Conservation (phyloP, 306 rosid genomes). For the Ceratonia siliqua region DNA sequence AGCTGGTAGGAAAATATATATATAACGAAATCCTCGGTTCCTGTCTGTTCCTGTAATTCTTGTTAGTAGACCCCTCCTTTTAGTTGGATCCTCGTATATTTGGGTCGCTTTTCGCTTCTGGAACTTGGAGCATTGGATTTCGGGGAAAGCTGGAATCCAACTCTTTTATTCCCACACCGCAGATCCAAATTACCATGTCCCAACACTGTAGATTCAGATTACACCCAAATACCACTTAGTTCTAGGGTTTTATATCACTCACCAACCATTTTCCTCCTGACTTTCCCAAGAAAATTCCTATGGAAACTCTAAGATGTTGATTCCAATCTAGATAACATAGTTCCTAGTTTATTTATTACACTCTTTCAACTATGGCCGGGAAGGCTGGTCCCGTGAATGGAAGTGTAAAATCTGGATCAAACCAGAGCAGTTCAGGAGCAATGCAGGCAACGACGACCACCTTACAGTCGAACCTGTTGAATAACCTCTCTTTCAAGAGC, state of each 20-base stretch:
- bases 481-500: conserved; percentile 47
- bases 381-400: conserved; percentile 25
- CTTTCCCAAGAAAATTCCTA: not conserved
- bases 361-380: conserved; percentile 30
- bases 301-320: not conserved
- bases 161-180: not conserved
- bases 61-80: too few species aligned
- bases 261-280: not conserved
- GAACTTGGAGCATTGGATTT: not conserved
- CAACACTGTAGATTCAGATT: not conserved
- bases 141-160: not conserved
- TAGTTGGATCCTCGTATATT: not conserved
- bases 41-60: too few species aligned
- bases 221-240: not conserved
- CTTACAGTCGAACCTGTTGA: conserved; percentile 13
- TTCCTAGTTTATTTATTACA: not conserved
- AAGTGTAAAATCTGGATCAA: conserved; percentile 52
- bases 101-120: not conserved
- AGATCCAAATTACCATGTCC: conserved; percentile 25
- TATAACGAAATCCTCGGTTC: not conserved
- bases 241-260: not conserved
- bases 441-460: not conserved
- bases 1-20: not conserved
- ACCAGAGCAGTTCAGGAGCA: not conserved
- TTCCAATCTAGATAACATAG: not conserved